Conservation (phyloP, 495 filamentous ascomycete genomes). For the Cladorrhinum samala region DNA sequence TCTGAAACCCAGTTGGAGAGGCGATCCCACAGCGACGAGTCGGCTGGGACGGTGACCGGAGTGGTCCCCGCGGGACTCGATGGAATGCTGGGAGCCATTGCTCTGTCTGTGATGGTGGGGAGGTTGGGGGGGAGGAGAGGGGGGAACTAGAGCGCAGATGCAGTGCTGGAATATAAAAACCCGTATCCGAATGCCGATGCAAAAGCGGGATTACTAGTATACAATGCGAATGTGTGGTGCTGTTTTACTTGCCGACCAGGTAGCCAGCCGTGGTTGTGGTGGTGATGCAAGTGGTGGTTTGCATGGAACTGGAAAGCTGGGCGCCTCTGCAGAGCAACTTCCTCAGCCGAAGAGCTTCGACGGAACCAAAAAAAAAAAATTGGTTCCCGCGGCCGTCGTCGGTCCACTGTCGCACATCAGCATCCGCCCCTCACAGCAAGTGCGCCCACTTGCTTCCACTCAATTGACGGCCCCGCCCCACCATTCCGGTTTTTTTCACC, state of each 20-base stretch:
- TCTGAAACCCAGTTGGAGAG: conserved; percentile 89
- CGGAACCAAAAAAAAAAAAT: not conserved
- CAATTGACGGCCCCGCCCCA: not conserved
- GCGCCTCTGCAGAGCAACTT: not conserved
- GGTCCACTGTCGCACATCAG: not conserved
- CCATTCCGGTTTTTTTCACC: not conserved
- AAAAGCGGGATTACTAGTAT: not conserved
- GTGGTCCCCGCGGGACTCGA: conserved; percentile 33
- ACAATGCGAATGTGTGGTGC: no score
- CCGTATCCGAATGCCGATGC: not conserved
- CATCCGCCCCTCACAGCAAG: no score
- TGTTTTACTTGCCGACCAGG: not conserved
- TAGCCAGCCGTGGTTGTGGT: not conserved
- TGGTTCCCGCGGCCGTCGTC: not conserved
- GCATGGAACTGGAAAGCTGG: not conserved
- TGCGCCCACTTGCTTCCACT: not conserved
- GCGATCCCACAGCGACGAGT: conserved; percentile 77
- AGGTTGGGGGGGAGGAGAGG: not conserved
- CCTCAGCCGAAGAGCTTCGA: not conserved
- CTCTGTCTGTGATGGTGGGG: conserved; percentile 2
- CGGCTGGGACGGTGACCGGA: conserved; percentile 34
- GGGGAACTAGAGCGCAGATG: not conserved
- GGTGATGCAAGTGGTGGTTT: not conserved
- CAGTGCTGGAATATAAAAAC: not conserved
- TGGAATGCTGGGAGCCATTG: conserved; percentile 38